These are phyloP conservation scores for Posidonia oceanica DNA, from an alignment of 116 monocot genomes.

Conservation along the genomic window DNA sequence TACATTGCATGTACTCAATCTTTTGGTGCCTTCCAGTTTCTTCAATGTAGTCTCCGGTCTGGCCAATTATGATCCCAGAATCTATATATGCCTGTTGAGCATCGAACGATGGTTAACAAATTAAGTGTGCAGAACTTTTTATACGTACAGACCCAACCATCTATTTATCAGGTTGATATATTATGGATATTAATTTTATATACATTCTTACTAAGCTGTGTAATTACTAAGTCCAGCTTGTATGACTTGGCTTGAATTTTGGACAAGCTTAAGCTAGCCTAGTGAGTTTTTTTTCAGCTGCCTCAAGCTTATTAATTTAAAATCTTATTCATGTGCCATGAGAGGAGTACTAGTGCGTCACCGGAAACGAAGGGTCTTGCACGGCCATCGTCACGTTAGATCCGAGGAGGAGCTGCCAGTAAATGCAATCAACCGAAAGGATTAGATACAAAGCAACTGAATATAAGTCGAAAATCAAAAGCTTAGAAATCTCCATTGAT, in stretches of 20 bases:
- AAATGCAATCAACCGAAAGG: not conserved
- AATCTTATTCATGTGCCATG: too few relatives aligned
- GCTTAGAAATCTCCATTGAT: not conserved
- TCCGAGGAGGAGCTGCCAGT: slow-evolving; percentile 64
- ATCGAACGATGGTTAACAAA: not conserved
- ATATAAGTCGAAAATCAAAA: not conserved
- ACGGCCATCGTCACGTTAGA: slow-evolving; percentile 66
- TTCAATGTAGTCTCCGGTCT: slow-evolving; percentile 31
- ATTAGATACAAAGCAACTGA: too few relatives aligned
- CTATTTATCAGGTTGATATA: too few relatives aligned
- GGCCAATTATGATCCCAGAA: slow-evolving; percentile 66
- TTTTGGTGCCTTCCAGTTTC: slow-evolving; percentile 21
- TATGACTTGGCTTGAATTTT: too few relatives aligned
- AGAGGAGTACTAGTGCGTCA: not conserved
- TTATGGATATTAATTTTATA: too few relatives aligned
- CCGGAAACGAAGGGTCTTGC: slow-evolving; percentile 92
- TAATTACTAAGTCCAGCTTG: too few relatives aligned
- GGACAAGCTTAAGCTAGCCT: too few relatives aligned
- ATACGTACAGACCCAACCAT: too few relatives aligned
- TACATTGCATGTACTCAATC: slow-evolving; percentile 70
- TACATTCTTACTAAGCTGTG: too few relatives aligned
- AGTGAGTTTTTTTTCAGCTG: too few relatives aligned
- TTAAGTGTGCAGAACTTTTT: too few relatives aligned
- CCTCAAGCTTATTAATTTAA: too few relatives aligned
- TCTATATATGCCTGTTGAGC: slow-evolving; percentile 67